phyloP scores from a whole-genome alignment of 1,284 basidiomycete genomes.

The Coniophora puteana region DNA sequence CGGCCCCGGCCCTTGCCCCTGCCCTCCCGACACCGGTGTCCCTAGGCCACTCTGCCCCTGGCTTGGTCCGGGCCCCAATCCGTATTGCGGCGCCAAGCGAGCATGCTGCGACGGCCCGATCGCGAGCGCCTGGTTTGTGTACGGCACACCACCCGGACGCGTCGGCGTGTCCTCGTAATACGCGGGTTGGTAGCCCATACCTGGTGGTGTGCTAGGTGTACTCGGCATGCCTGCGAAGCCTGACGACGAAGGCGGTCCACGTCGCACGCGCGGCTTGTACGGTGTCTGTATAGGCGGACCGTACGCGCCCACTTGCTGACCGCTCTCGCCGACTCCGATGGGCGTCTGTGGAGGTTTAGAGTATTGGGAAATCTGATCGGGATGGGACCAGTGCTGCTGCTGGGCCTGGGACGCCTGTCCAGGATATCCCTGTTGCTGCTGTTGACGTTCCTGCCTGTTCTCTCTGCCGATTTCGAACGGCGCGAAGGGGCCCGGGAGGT shows the following conservation, averaged over 20 bases:
- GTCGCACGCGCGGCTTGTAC: constrained; percentile 68
- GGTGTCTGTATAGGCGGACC: constrained; percentile 57
- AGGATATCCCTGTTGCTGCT: too few relatives aligned
- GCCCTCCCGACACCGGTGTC: neutral
- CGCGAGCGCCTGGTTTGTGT: constrained; percentile 38
- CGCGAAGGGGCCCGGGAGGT: constrained; percentile 61
- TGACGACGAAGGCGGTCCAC: constrained; percentile 26
- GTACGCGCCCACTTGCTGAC: constrained; percentile 25
- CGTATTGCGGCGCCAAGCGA: constrained; percentile 33
- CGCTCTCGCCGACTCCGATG: constrained; percentile 20
- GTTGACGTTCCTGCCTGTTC: constrained; percentile 23
- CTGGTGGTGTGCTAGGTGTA: constrained; percentile 34
- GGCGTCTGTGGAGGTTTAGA: constrained; percentile 37
- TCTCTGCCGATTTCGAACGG: constrained; percentile 55
- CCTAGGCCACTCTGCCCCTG: constrained; percentile 17
- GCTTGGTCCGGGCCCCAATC: constrained; percentile 43
- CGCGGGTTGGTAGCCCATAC: constrained; percentile 30
- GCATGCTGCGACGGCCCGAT: constrained; percentile 35
- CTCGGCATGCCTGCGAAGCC: constrained; percentile 16
- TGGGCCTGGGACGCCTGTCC: constrained; percentile 16
- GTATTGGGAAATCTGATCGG: constrained; percentile 32
- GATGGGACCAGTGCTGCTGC: constrained; percentile 31
- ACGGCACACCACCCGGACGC: constrained; percentile 26
- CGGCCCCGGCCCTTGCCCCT: too few relatives aligned
- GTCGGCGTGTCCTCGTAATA: constrained; percentile 48